Evolutionary conservation across 2,329 filamentous ascomycete species (phyloP), one percentile per base, ranked within the genome.

Genomic region (Chrysosporium keratinophilum): DNA sequence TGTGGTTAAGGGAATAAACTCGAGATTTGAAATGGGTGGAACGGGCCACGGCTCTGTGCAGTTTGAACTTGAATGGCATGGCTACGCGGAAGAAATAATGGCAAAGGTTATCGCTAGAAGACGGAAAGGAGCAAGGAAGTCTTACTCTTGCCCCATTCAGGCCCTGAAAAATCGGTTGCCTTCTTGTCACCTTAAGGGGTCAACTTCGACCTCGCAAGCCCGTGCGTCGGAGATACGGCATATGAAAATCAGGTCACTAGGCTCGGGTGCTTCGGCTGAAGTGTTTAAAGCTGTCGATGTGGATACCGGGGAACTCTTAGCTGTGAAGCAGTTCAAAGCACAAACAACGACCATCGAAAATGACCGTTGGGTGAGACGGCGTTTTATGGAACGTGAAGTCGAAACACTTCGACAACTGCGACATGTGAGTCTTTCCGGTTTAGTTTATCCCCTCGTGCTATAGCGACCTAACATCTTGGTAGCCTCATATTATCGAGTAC

Each of bases 241-340:
- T 19, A 19, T 44, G 14, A 52, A 52, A 33, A 4, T 46, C 2
- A 46, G 33, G 14, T 1, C 10, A 11, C 19, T 52, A 11, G 50
- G 50, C 17, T 39, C 42, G 39, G 50, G 50, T 1, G 31, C 47
- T 28, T 63, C 59, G 56, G 60, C 60, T 19, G 41, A 35, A 14
- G 58, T 63, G 20, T 55, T 34, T 33, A 53, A 56, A 39, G 56
- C 34, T 28, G 17, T 58, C 15, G 33, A 59, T 46, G 41, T 50
- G 19, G 57, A 59, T 19, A 52, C 57, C 5, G 57, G 56, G 19
- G 47, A 50, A 15, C 20, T 57, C 28, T 50, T 60, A 46, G 56
- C 53, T 9, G 43, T 60, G 28, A 60, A 61, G 37, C 44, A 28
- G 31, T n/a, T 57, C 33, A 50, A 45, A 45, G 31, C 11, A 12